phyloP scores from a whole-genome alignment of 352 stramenopile genomes.

The Phytophthora lateralis region DNA sequence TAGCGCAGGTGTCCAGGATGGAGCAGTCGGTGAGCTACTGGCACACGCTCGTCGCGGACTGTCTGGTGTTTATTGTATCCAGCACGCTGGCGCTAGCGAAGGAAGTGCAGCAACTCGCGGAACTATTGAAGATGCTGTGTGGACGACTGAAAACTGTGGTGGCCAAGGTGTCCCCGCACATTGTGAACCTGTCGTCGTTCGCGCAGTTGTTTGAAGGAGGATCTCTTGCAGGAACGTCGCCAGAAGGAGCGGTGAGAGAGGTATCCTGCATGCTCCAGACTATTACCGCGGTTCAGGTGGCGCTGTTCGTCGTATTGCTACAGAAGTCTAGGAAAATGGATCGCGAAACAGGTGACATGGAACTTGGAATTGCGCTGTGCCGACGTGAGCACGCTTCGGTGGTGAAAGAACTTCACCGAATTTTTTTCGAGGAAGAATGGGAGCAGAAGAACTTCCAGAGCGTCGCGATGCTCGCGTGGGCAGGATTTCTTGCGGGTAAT shows the following conservation, averaged over 20 bases:
- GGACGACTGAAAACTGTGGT: constrained; percentile 60
- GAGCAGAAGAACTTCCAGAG: constrained; percentile 73
- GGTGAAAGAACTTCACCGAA: constrained; percentile 62
- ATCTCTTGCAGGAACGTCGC: constrained; percentile 63
- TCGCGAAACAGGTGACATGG: constrained; percentile 59
- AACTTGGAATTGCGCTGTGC: constrained; percentile 47
- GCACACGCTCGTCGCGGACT: constrained; percentile 76
- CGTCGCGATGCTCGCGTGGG: constrained; percentile 80
- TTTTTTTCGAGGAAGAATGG: constrained; percentile 73
- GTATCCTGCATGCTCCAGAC: constrained; percentile 79
- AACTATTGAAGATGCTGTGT: constrained; percentile 63
- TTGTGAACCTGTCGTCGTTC: constrained; percentile 83
- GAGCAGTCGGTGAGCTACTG: constrained; percentile 78
- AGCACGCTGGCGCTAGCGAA: constrained; percentile 54
- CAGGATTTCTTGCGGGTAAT: constrained; percentile 59
- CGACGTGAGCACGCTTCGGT: constrained; percentile 50
- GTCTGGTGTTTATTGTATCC: constrained; percentile 63
- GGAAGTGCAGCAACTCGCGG: constrained; percentile 60
- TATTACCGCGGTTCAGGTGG: constrained; percentile 74
- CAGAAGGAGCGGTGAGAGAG: constrained; percentile 72
- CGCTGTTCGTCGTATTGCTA: constrained; percentile 64
- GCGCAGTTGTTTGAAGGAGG: constrained; percentile 74
- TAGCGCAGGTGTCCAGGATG: constrained; percentile 62
- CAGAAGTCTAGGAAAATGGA: constrained; percentile 70
- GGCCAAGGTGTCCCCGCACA: constrained; percentile 78